A percentile compares a stretch with the other conserved stretches of the same genome.
Conservation (phyloP, 1,284 basidiomycete genomes). For the Earliella scabrosa region DNA sequence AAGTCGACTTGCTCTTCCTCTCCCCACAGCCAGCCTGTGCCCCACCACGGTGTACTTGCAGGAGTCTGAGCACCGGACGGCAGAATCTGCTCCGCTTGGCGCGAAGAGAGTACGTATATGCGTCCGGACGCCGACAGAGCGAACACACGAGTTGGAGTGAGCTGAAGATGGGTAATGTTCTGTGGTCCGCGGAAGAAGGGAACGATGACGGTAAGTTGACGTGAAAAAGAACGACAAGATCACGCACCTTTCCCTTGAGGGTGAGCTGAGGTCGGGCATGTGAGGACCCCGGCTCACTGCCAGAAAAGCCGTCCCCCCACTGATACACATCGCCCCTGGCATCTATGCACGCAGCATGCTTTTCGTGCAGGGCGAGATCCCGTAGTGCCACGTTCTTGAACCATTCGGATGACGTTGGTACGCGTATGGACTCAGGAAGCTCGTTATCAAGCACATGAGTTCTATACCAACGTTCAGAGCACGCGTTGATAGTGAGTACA, state of each 20-base stretch:
- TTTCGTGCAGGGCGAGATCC: conserved; percentile 76
- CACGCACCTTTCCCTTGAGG: conserved; percentile 74
- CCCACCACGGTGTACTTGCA: conserved; percentile 57
- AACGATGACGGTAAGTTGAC: not conserved
- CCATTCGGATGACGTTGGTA: conserved; percentile 56
- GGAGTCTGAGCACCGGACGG: conserved; percentile 40
- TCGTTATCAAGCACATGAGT: conserved; percentile 43
- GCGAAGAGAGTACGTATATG: conserved; percentile 71
- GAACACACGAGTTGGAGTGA: conserved; percentile 64
- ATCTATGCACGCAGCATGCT: conserved; percentile 85
- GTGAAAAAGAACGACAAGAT: not conserved
- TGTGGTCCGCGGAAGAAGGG: conserved; percentile 31
- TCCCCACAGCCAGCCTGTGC: conserved; percentile 58
- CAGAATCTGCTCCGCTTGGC: conserved; percentile 51
- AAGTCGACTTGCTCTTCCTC: conserved; percentile 57
- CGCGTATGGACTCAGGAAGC: conserved; percentile 44
- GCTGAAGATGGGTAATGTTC: conserved; percentile 70
- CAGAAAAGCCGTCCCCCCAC: conserved; percentile 78
- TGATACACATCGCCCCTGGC: conserved; percentile 88
- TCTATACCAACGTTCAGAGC: conserved; percentile 35
- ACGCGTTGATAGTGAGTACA: not conserved
- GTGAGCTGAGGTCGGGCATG: conserved; percentile 48
- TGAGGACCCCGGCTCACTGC: conserved; percentile 32
- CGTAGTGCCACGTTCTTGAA: conserved; percentile 70
- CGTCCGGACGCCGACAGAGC: conserved; percentile 76